Percentiles rank a stretch among this genome's conserved stretches.
These are phyloP conservation scores for Styphnolobium japonicum DNA, from an alignment of 306 rosid genomes.

Conservation along the genomic window DNA sequence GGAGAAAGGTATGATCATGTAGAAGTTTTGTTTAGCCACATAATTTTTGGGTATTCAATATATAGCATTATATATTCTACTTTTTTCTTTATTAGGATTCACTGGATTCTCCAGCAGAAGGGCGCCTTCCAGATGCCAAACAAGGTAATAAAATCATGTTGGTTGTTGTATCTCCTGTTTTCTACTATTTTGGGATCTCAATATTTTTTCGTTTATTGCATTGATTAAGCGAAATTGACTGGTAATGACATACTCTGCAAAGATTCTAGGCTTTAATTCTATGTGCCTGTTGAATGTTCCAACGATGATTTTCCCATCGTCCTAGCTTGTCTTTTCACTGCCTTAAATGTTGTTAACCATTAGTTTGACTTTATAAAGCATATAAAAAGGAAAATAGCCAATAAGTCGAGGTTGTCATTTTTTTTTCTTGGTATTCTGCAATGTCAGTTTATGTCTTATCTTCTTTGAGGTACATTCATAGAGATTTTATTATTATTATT, in stretches of 20 bases:
- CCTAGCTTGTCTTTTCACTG: neutral
- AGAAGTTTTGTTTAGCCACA: neutral
- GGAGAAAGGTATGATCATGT: constrained; percentile 68
- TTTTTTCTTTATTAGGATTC: constrained; percentile 55
- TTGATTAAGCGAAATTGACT: no score
- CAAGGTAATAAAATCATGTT: constrained; percentile 43
- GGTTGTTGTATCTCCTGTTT: neutral
- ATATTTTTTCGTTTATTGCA: no score
- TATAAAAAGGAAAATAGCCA: neutral
- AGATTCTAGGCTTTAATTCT: neutral
- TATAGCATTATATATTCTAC: neutral
- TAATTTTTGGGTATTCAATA: neutral
- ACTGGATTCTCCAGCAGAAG: constrained; percentile 51
- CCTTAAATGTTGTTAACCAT: neutral
- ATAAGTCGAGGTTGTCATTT: neutral
- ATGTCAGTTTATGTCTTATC: no score
- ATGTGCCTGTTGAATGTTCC: neutral
- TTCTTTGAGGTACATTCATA: no score
- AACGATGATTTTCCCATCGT: neutral
- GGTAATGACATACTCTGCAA: neutral
- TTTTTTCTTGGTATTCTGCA: neutral
- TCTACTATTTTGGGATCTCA: neutral
- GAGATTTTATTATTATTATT: no score
- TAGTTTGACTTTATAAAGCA: neutral
- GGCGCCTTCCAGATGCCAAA: constrained; percentile 85